Conservation (phyloP, 257 asterid genomes). For the Solanum arcanum region DNA sequence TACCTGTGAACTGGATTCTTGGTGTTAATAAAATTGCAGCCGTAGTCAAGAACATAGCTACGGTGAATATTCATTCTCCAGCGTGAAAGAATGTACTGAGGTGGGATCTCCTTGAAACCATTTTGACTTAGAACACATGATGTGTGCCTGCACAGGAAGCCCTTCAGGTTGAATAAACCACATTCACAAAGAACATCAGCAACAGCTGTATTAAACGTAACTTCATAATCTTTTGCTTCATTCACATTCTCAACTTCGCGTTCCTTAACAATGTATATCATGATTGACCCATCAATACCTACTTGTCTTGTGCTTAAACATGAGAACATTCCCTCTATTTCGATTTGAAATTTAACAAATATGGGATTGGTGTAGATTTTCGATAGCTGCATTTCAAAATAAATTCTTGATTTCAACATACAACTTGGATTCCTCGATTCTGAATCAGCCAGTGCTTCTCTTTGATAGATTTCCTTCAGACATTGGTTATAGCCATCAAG, state of each 20-base stretch:
- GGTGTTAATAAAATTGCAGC: constrained; percentile 28
- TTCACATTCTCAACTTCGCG: constrained; percentile 20
- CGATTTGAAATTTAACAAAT: constrained; percentile 30
- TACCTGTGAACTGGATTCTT: constrained; percentile 46
- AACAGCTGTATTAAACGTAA: constrained; percentile 24
- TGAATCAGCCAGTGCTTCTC: constrained; percentile 29
- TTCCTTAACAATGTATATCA: constrained; percentile 32
- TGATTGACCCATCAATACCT: constrained; percentile 20
- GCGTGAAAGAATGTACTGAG: constrained; percentile 44
- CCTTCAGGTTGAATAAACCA: constrained; percentile 42
- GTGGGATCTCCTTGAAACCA: constrained; percentile 45
- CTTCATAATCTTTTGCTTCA: constrained; percentile 38
- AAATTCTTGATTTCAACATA: constrained; percentile 30
- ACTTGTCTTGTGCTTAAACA: constrained; percentile 22
- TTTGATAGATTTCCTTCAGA: constrained; percentile 22
- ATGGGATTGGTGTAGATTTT: constrained; percentile 29
- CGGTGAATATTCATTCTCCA: constrained; percentile 49
- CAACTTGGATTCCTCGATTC: constrained; percentile 27
- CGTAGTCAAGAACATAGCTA: constrained; percentile 13
- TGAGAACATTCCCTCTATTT: constrained; percentile 39
- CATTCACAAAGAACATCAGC: constrained; percentile 34
- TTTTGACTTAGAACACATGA: constrained; percentile 36
- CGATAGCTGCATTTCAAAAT: constrained; percentile 37
- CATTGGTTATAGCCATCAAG: constrained; percentile 23
- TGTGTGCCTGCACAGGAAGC: constrained; percentile 53